Conservation (phyloP, 768 basidiomycete species). For the Serendipita sp. region DNA sequence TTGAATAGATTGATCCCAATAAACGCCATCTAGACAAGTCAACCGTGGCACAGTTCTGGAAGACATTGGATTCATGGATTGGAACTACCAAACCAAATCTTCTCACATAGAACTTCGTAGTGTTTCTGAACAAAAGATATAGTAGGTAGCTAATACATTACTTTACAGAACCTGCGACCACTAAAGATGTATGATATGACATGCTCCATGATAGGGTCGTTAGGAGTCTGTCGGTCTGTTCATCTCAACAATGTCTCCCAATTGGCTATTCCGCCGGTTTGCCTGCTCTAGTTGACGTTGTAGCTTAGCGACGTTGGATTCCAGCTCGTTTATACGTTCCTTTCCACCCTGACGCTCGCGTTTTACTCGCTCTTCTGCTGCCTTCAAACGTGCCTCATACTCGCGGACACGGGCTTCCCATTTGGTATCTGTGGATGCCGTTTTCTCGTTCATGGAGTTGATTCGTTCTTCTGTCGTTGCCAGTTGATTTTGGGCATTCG, state of each 20-base stretch:
- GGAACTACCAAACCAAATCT: constrained; percentile 47
- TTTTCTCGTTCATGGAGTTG: constrained; percentile 55
- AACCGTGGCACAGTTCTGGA: constrained; percentile 93
- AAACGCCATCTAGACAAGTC: constrained; percentile 89
- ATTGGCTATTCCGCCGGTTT: constrained; percentile 41
- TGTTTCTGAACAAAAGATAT: background rate
- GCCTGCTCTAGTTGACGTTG: constrained; percentile 66
- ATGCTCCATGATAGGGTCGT: background rate
- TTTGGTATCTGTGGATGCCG: constrained; percentile 55
- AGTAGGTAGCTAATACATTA: background rate
- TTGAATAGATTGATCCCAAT: constrained; percentile 64
- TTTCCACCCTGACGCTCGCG: constrained; percentile 87
- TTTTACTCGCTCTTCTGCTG: constrained; percentile 84
- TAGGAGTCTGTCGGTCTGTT: constrained; percentile 12
- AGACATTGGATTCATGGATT: constrained; percentile 76
- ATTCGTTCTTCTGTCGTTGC: constrained; percentile 73
- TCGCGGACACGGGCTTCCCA: constrained; percentile 95
- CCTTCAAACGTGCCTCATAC: constrained; percentile 64
- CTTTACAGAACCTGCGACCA: too few species aligned
- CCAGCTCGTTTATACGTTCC: constrained; percentile 60
- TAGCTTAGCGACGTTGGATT: constrained; percentile 54
- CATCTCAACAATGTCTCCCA: constrained; percentile 21
- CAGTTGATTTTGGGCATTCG: constrained; percentile 72
- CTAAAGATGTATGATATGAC: too few species aligned
- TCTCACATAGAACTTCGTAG: background rate